phyloP scores from a whole-genome alignment of 2,329 filamentous ascomycete genomes.

The Daldinia sp. region DNA sequence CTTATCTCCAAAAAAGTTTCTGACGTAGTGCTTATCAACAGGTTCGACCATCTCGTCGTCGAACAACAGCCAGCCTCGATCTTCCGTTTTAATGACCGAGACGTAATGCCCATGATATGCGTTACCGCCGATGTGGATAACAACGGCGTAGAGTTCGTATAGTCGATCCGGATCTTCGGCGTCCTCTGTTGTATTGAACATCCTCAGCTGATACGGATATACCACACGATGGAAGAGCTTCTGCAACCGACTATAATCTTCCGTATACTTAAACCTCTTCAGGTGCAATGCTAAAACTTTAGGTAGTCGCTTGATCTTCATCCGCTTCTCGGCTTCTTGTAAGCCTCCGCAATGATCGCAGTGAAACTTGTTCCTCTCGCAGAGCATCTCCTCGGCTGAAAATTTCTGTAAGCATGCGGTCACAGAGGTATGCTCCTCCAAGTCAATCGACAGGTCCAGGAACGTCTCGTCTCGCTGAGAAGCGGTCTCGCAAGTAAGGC shows the following conservation, averaged over 20 bases:
- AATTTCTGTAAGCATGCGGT: constrained; percentile 96
- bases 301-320: constrained; percentile 97
- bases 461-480: constrained; percentile 97
- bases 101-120: constrained; percentile 99
- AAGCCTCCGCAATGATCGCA: constrained; percentile 97
- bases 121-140: constrained; percentile 96
- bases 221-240: constrained; percentile 98
- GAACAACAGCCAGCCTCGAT: constrained; percentile 94
- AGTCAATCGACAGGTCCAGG: constrained; percentile 92
- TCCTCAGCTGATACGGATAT: constrained; percentile 94
- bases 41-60: constrained; percentile 99
- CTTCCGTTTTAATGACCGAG: constrained; percentile 96
- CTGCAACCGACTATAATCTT: constrained; percentile 91
- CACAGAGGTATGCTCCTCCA: constrained; percentile 95
- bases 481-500: constrained; percentile 93
- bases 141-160: constrained; percentile 96
- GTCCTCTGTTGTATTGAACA: constrained; percentile 98
- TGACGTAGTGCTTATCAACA: constrained; percentile 94
- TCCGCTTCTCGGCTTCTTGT: constrained; percentile 97
- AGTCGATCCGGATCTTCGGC: constrained; percentile 92
- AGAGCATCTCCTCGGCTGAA: constrained; percentile 98
- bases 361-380: constrained; percentile 98
- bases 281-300: constrained; percentile 92
- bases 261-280: constrained; percentile 98
- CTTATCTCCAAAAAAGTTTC: constrained; percentile 96